Conservation (phyloP, 768 basidiomycete species). For the Sporobolomyces roseus region DNA sequence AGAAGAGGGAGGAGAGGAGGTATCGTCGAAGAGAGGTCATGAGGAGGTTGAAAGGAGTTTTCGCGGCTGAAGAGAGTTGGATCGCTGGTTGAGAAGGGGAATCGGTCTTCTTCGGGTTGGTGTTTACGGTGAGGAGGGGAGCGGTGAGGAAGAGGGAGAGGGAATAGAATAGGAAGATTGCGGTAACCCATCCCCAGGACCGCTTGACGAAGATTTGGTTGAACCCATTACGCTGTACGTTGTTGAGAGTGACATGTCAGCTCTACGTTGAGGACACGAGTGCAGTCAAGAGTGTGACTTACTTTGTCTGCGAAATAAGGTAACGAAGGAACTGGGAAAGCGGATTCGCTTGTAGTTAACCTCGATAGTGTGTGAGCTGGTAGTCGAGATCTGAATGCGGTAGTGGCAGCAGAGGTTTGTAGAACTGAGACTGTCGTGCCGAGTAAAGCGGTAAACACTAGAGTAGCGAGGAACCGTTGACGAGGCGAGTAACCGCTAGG, state of each 20-base stretch:
- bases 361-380: constrained; percentile 26
- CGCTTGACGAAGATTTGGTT: constrained; percentile 85
- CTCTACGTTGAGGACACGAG: background rate
- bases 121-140: constrained; percentile 5
- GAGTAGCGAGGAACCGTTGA: constrained; percentile 12
- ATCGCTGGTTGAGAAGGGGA: constrained; percentile 13
- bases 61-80: constrained; percentile 17
- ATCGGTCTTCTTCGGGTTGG: constrained; percentile 1
- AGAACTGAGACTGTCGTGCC: constrained; percentile 36
- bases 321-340: constrained; percentile 28
- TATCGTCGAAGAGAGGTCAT: constrained; percentile 32
- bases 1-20: constrained; percentile 59
- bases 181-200: constrained; percentile 84
- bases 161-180: constrained; percentile 21
- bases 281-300: background rate
- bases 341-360: constrained; percentile 1
- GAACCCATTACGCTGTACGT: constrained; percentile 61
- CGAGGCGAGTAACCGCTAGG: constrained; percentile 8
- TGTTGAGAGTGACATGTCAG: background rate
- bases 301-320: constrained; percentile 41
- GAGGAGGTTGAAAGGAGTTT: constrained; percentile 19
- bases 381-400: constrained; percentile 42
- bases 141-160: constrained; percentile 30
- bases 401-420: constrained; percentile 23
- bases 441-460: constrained; percentile 27